phyloP scores from a whole-genome alignment of 2,329 filamentous ascomycete genomes.

The Periglandula ipomoeae region DNA sequence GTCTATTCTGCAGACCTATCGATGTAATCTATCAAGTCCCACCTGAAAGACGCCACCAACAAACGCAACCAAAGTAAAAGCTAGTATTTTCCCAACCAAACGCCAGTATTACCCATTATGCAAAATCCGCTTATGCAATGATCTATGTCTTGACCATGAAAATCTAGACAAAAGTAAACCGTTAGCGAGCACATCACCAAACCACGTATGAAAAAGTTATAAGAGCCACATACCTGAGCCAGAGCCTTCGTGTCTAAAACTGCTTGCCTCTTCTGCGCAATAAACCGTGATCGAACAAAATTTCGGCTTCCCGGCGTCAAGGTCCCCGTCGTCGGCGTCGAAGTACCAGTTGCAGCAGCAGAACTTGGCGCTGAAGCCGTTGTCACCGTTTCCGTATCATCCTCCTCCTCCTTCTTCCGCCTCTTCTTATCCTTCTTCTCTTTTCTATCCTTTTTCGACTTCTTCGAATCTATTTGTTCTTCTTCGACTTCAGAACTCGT shows the following conservation, averaged over 20 bases:
- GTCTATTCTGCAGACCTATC: no score
- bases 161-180: constrained; percentile 38
- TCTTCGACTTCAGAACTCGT: constrained; percentile 12
- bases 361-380: constrained; percentile 14
- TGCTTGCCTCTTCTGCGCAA: constrained; percentile 79
- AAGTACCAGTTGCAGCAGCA: constrained; percentile 23
- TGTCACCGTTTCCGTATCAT: constrained; percentile 13
- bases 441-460: constrained; percentile 31
- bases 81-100: no score
- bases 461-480: constrained; percentile 19
- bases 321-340: constrained; percentile 30
- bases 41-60: no score
- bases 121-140: background rate
- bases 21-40: no score
- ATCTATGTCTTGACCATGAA: constrained; percentile 54
- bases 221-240: constrained; percentile 58
- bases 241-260: constrained; percentile 72
- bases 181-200: background rate
- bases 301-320: constrained; percentile 52
- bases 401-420: constrained; percentile 34
- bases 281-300: constrained; percentile 69
- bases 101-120: no score
- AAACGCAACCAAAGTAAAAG: no score
- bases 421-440: constrained; percentile 37
- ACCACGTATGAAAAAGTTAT: background rate